A percentile compares a stretch with the other conserved stretches of the same genome.
Conservation (phyloP, 495 filamentous ascomycete species). For the Chaetomium fimeti region DNA sequence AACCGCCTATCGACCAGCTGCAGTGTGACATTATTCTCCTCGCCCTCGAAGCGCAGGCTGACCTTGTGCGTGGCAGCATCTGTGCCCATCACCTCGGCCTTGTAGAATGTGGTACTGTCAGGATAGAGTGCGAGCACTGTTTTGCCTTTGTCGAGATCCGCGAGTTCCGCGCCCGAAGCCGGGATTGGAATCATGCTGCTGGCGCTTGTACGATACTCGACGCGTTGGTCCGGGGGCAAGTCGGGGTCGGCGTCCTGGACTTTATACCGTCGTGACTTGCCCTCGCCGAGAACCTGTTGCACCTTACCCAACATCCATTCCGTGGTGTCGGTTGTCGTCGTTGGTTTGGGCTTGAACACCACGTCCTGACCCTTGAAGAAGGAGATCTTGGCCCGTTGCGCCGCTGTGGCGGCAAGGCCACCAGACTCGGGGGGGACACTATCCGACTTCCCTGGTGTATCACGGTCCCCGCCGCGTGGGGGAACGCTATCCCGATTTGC, state of each 20-base stretch:
- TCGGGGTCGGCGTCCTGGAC: conserved; percentile 93
- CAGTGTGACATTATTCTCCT: conserved; percentile 78
- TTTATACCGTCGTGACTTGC: conserved; percentile 85
- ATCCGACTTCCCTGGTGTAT: conserved; percentile 47
- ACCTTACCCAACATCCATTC: conserved; percentile 92
- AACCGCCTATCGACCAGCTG: conserved; percentile 73
- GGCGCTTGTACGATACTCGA: conserved; percentile 75
- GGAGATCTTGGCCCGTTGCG: conserved; percentile 47
- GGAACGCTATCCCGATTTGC: conserved; percentile 46
- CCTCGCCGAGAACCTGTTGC: conserved; percentile 77
- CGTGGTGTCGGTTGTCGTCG: conserved; percentile 61
- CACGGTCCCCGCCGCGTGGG: conserved; percentile 43
- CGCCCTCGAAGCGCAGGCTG: conserved; percentile 77
- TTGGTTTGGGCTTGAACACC: conserved; percentile 79
- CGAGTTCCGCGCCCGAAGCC: conserved; percentile 51
- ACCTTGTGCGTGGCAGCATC: conserved; percentile 52
- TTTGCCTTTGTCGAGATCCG: conserved; percentile 73
- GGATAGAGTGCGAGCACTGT: conserved; percentile 81
- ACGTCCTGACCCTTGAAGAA: conserved; percentile 76
- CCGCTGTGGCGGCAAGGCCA: conserved; percentile 24
- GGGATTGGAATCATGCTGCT: conserved; percentile 78
- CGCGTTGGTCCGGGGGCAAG: conserved; percentile 62
- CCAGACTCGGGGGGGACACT: conserved; percentile 47
- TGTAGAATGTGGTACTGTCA: conserved; percentile 95
- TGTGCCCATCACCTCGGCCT: conserved; percentile 83